Evolutionary conservation across 768 basidiomycete genomes (phyloP).

Genomic region (Cantharellus cinnabarinus): DNA sequence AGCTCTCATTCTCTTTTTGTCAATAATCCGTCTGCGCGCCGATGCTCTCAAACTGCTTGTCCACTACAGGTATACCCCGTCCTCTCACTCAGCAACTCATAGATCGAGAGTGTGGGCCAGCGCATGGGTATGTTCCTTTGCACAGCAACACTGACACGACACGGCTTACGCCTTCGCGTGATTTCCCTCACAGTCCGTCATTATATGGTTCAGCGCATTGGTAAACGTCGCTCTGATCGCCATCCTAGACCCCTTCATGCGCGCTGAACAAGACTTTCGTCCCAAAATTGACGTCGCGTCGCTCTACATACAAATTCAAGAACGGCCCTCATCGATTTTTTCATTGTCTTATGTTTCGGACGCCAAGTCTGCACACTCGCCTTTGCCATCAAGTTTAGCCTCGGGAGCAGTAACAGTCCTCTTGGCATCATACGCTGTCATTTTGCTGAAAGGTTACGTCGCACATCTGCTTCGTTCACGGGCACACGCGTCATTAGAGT

Average conservation of each 20-base stretch:
- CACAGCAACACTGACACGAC: background rate
- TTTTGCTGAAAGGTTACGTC: background rate
- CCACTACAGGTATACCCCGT: background rate
- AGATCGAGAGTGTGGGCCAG: background rate
- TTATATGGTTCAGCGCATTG: background rate
- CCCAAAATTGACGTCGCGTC: background rate
- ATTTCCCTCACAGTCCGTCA: background rate
- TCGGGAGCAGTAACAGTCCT: background rate
- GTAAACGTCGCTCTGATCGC: background rate
- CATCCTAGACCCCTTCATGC: background rate
- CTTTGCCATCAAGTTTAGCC: background rate
- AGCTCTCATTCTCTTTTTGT: background rate
- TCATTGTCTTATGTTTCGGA: background rate
- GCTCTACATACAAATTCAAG: background rate
- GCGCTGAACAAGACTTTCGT: background rate
- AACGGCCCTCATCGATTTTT: background rate
- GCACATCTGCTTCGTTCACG: background rate
- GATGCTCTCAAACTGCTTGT: background rate
- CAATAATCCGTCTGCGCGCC: background rate
- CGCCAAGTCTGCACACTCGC: background rate
- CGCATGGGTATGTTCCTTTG: background rate
- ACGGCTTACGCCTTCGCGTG: background rate
- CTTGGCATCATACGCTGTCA: background rate
- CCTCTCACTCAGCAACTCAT: background rate
- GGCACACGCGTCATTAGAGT: background rate